Evolutionary conservation across 306 rosid genomes (phyloP).

Genomic region (Rosa rugosa): DNA sequence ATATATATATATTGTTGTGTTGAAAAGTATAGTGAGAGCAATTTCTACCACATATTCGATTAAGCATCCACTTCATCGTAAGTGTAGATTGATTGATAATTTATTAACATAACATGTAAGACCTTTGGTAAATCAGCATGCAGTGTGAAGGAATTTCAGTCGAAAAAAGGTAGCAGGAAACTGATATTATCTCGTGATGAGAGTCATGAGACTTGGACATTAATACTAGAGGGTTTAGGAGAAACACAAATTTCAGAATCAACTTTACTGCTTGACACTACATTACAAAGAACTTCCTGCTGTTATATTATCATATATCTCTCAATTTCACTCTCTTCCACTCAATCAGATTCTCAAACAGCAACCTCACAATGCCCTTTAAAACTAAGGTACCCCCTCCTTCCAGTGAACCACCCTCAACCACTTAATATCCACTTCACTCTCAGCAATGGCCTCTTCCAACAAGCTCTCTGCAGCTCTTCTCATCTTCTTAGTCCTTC

Average conservation of each 20-base stretch:
- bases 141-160: not conserved
- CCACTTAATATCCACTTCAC: not conserved
- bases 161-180: not conserved
- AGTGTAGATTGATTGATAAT: not conserved
- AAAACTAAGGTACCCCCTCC: conserved; percentile 22
- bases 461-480: conserved; percentile 45
- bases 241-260: not conserved
- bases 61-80: not conserved
- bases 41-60: not conserved
- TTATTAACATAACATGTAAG: not conserved
- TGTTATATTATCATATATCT: conserved; percentile 37
- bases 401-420: conserved; percentile 11
- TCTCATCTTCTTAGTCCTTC: conserved; percentile 48
- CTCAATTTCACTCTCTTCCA: conserved; percentile 43
- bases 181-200: not conserved
- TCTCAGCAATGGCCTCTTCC: conserved; percentile 27
- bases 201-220: not conserved
- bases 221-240: not conserved
- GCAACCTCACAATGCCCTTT: conserved; percentile 44
- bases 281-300: conserved; percentile 27
- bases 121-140: not conserved
- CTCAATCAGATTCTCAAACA: conserved; percentile 39
- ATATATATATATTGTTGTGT: not conserved
- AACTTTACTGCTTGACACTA: conserved; percentile 6
- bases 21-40: not conserved